A percentile compares a stretch with the other conserved stretches of the same genome.
Conservation (phyloP, 805 yeast species). For the Candida montana region DNA sequence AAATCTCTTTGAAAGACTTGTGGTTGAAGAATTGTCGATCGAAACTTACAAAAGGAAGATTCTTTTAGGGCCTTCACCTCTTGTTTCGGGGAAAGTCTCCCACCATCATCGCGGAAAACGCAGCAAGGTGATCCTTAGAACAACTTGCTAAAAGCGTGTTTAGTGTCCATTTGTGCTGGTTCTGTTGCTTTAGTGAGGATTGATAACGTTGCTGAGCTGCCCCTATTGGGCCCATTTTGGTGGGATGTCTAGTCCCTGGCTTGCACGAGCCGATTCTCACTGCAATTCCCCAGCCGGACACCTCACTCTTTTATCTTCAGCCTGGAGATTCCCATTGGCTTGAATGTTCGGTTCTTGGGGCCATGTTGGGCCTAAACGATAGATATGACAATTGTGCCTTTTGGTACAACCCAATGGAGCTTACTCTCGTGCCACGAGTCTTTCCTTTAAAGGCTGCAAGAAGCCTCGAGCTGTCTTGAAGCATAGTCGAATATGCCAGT, state of each 20-base stretch:
- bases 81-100: conserved; percentile 90
- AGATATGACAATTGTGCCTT: conserved; percentile 65
- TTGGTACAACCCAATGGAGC: conserved; percentile 73
- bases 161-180: not conserved
- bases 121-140: conserved; percentile 34
- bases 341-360: conserved; percentile 57
- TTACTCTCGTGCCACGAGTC: conserved; percentile 68
- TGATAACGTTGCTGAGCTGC: too few species aligned
- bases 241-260: not conserved
- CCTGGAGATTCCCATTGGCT: conserved; percentile 1
- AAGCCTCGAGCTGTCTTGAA: conserved; percentile 16
- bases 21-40: conserved; percentile 72
- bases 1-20: conserved; percentile 36
- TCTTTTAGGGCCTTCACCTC: conserved; percentile 8
- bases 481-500: conserved; percentile 69
- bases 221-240: conserved; percentile 23
- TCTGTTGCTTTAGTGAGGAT: not conserved
- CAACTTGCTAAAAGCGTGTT: conserved; percentile 29
- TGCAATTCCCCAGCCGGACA: too few species aligned
- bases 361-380: conserved; percentile 49
- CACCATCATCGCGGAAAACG: conserved; percentile 69
- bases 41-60: conserved; percentile 56
- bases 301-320: conserved; percentile 3
- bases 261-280: not conserved
- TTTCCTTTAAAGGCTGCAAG: conserved; percentile 29